Evolutionary conservation across 192 early-diverging fungal species (phyloP), one percentile per base, ranked within the genome.

Genomic region (Lunasporangiospora selenospora): DNA sequence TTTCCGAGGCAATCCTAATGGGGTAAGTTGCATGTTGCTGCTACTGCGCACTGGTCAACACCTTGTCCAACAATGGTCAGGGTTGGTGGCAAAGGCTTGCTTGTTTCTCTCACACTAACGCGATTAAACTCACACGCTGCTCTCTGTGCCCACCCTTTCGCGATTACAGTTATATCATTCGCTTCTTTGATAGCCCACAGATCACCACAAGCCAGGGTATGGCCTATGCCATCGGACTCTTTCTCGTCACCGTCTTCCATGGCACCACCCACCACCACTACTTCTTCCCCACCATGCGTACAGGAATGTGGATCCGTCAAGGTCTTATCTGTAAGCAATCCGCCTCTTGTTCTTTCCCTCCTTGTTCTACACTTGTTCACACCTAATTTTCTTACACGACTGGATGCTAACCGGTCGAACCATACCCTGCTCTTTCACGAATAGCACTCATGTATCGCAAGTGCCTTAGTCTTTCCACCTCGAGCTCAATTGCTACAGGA

Each of bases 241-340:
- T 67, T 60, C 45, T 77, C 8, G 65, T 77, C 37, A 69, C 65
- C 12, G 44, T 67, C 26, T 69, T 77, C 53, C 75, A 77, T 23
- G 75, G 65, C 42, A 77, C 75, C 32, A 58, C 63, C 47, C 75
- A 77, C 31, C 75, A 77, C 30, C 75, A 77, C 36, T 67, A 62
- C 39, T 77, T 77, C 55, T 77, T 67, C 49, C 75, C 75, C 3
- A 63, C 65, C 12, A 77, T 77, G 65, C 75, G 75, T 10, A 77
- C 75, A 16, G 75, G 75, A 36, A 32, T 67, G 16, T 67, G 61
- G 58, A 53, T 77, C 30, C 53, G 75, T n/a, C 59, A 63, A 30
- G 54, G 55, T 54, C 23, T 69, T 34, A 61, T 67, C 53, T 77
- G 34, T n/a, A 12, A 27, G 13, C 29, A 6, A 27, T 30, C 8